These are phyloP conservation scores for Akanthomyces dipterigenus DNA, from an alignment of 2,329 filamentous ascomycete genomes.

Conservation along the genomic window DNA sequence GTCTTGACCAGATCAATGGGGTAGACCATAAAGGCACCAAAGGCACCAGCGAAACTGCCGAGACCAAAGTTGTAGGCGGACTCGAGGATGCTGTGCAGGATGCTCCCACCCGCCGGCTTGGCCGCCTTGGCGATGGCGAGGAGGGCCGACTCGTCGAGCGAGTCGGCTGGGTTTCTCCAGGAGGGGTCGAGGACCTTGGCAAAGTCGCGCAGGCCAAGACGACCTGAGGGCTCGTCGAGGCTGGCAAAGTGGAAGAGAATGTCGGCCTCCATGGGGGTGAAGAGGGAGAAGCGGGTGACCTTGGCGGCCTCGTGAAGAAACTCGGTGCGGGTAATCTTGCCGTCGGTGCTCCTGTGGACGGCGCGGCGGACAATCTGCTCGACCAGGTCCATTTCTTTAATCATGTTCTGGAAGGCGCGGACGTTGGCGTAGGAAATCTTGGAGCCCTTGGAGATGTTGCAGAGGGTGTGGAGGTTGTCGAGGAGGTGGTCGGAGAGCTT, in stretches of 20 bases:
- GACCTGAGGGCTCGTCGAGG: conserved; percentile 80
- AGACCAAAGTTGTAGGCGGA: conserved; percentile 87
- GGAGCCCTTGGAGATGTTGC: conserved; percentile 85
- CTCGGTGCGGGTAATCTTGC: conserved; percentile 88
- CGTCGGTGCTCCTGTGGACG: conserved; percentile 73
- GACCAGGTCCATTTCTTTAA: conserved; percentile 95
- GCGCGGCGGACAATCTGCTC: conserved; percentile 89
- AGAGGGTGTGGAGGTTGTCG: conserved; percentile 83
- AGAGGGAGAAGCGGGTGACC: conserved; percentile 87
- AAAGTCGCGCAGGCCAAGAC: conserved; percentile 77
- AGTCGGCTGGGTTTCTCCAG: conserved; percentile 63
- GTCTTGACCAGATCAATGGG: conserved; percentile 99
- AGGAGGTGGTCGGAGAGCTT: conserved; percentile 96
- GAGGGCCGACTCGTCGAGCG: conserved; percentile 37
- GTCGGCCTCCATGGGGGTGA: conserved; percentile 97
- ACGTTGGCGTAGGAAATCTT: conserved; percentile 98
- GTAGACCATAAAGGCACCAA: conserved; percentile 99
- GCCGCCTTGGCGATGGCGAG: conserved; percentile 19
- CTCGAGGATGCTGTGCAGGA: conserved; percentile 55
- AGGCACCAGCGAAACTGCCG: conserved; percentile 86
- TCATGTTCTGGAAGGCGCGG: conserved; percentile 95
- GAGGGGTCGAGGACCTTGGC: conserved; percentile 90
- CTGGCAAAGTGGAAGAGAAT: conserved; percentile 98
- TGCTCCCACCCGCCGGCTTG: conserved; percentile 17
- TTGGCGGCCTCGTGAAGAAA: conserved; percentile 91